phyloP scores from a whole-genome alignment of 257 asterid genomes.

The Solanum pimpinellifolium region DNA sequence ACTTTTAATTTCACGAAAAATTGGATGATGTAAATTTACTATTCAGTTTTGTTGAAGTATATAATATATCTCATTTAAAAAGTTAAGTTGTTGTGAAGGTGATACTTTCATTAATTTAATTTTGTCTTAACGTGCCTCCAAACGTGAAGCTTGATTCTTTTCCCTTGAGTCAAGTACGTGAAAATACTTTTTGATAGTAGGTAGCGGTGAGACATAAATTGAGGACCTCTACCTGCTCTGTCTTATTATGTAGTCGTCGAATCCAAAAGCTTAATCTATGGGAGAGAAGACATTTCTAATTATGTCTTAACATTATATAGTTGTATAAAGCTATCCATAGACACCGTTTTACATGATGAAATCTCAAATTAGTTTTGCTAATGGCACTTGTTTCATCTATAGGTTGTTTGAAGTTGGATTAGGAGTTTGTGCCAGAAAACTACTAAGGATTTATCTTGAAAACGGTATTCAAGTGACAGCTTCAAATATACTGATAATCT shows the following conservation, averaged over 20 bases:
- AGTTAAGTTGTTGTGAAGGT: neutral
- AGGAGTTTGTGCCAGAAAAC: neutral
- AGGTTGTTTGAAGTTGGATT: neutral
- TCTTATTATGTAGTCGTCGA: neutral
- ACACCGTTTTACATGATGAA: neutral
- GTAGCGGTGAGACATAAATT: neutral
- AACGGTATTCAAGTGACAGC: neutral
- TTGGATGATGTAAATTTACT: neutral
- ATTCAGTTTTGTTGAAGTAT: neutral
- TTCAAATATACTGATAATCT: neutral
- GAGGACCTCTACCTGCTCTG: neutral
- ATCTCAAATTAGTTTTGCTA: neutral
- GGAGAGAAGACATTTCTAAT: neutral
- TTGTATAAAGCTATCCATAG: neutral
- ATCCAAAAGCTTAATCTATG: neutral
- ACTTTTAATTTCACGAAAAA: neutral
- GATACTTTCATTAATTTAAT: neutral
- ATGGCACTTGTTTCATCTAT: neutral
- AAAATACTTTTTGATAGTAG: neutral
- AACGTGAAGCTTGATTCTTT: neutral
- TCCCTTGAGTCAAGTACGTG: neutral
- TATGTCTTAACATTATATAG: neutral
- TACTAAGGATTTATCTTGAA: neutral
- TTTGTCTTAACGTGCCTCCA: neutral
- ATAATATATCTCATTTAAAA: neutral